Conservation (phyloP, 2,329 filamentous ascomycete genomes). For the Teratosphaeria nubilosa region DNA sequence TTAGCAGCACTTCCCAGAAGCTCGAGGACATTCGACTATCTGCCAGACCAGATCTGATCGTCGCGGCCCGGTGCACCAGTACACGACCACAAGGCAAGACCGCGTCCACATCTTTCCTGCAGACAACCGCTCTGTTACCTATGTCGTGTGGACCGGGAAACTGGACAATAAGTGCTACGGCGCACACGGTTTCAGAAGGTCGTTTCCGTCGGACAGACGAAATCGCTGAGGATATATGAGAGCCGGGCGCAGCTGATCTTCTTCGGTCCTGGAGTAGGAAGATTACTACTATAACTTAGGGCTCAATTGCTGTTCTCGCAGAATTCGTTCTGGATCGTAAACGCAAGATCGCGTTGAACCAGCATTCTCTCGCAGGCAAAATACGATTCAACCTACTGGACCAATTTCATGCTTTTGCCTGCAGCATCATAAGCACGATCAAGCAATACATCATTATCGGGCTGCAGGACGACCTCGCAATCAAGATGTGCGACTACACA, state of each 20-base stretch:
- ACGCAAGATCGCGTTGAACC: neutral
- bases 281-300: neutral
- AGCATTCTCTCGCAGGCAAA: neutral
- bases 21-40: neutral
- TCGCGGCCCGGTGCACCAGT: neutral
- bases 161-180: neutral
- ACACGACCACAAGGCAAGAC: neutral
- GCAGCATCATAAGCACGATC: neutral
- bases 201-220: neutral
- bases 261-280: neutral
- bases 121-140: neutral
- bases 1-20: neutral
- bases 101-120: neutral
- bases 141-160: neutral
- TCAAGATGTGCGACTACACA: constrained; percentile 46
- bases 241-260: neutral
- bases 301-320: neutral
- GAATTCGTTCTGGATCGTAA: neutral
- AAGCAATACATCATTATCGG: neutral
- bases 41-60: neutral
- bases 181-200: neutral
- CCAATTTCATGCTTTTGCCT: neutral
- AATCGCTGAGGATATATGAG: neutral
- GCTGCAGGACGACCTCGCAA: neutral
- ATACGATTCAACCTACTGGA: neutral